A percentile compares a stretch with the other conserved stretches of the same genome.
These are phyloP conservation scores for Peronospora belbahrii DNA, from an alignment of 352 stramenopile genomes.

Conservation along the genomic window DNA sequence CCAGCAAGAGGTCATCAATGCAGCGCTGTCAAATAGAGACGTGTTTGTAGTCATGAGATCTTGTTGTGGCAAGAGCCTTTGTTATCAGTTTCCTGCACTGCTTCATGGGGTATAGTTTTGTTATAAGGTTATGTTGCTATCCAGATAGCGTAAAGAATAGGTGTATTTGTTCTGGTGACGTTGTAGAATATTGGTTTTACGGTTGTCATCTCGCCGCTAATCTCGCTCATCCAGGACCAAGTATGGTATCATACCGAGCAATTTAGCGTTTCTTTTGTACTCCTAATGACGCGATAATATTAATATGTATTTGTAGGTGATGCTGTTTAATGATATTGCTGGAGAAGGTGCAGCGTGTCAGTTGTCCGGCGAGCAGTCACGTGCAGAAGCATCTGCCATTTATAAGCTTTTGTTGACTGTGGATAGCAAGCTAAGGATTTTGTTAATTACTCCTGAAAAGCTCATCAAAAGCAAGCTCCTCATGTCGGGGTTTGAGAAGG, in stretches of 20 bases:
- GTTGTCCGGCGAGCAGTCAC: slow-evolving; percentile 50
- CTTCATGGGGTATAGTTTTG: slow-evolving; percentile 36
- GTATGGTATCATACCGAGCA: slow-evolving; percentile 12
- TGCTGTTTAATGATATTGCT: slow-evolving; percentile 68
- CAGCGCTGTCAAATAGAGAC: slow-evolving; percentile 81
- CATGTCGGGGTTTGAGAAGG: slow-evolving; percentile 87
- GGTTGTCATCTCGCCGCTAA: slow-evolving; percentile 88
- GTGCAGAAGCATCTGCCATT: slow-evolving; percentile 45
- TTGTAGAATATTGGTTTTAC: slow-evolving; percentile 58
- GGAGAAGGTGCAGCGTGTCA: slow-evolving; percentile 40
- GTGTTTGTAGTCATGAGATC: slow-evolving; percentile 91
- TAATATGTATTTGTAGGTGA: too few relatives aligned
- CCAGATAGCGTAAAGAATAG: neutral
- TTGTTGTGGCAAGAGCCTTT: slow-evolving; percentile 80
- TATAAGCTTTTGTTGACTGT: slow-evolving; percentile 80
- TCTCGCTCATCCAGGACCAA: slow-evolving; percentile 92
- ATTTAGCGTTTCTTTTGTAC: neutral
- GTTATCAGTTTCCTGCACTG: slow-evolving; percentile 85
- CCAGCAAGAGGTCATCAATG: slow-evolving; percentile 89
- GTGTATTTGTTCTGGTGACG: neutral
- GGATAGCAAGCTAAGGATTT: slow-evolving; percentile 53
- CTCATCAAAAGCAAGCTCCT: slow-evolving; percentile 85
- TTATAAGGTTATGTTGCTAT: neutral
- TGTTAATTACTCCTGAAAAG: slow-evolving; percentile 91
- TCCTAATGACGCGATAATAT: neutral